These are phyloP conservation scores for Penicillium sumatraense DNA, from an alignment of 2,329 filamentous ascomycete species.

Conservation along the genomic window DNA sequence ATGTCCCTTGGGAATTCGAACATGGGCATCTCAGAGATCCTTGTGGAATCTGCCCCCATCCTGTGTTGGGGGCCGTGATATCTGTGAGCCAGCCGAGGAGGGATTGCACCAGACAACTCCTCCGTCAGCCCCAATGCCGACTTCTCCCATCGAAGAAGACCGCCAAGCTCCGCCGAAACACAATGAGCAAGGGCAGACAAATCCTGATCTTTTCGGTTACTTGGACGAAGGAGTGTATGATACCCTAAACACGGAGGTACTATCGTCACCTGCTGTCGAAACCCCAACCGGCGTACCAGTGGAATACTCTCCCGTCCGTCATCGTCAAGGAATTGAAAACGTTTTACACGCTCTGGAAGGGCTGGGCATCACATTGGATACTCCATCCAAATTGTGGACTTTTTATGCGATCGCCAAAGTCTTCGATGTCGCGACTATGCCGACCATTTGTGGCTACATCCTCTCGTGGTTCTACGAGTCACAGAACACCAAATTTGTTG, in stretches of 20 bases:
- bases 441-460: conserved; percentile 52
- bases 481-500: conserved; percentile 63
- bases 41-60: conserved; percentile 44
- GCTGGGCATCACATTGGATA: conserved; percentile 62
- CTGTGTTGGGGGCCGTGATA: conserved; percentile 56
- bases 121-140: not conserved
- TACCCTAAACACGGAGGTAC: not conserved
- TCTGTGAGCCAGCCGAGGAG: conserved; percentile 30
- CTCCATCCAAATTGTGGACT: conserved; percentile 69
- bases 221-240: not conserved
- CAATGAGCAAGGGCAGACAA: no score
- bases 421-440: conserved; percentile 51
- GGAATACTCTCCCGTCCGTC: conserved; percentile 69
- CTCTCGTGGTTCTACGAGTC: conserved; percentile 63
- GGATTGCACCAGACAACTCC: not conserved
- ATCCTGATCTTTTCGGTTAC: not conserved
- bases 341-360: conserved; percentile 63
- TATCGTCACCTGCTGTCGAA: not conserved
- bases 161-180: not conserved
- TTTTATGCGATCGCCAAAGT: conserved; percentile 66
- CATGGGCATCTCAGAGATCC: conserved; percentile 55
- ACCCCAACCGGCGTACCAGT: conserved; percentile 24
- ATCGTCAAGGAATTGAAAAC: conserved; percentile 66
- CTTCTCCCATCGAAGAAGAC: not conserved
- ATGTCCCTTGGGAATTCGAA: conserved; percentile 59